Conservation (phyloP, 73 alveolate genomes). For the Halteria grandinella region DNA sequence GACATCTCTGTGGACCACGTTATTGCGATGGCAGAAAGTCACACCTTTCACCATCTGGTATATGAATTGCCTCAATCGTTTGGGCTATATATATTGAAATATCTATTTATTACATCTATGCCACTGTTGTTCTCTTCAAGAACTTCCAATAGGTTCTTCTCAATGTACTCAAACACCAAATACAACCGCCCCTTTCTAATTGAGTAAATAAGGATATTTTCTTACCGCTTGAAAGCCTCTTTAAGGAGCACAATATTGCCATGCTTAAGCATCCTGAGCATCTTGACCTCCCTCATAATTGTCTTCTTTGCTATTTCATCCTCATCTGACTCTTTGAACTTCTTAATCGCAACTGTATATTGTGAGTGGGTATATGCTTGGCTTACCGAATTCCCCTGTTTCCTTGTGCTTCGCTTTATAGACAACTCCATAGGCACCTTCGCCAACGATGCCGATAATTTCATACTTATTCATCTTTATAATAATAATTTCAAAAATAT, state of each 20-base stretch:
- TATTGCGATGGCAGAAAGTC: slow-evolving; percentile 64
- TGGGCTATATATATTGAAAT: slow-evolving; percentile 28
- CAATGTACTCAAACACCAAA: slow-evolving; percentile 96
- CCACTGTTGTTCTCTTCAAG: slow-evolving; percentile 94
- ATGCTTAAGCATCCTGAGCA: slow-evolving; percentile 85
- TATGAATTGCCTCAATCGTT: slow-evolving; percentile 52
- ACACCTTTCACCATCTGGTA: slow-evolving; percentile 71
- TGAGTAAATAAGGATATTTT: no score
- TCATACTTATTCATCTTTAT: slow-evolving; percentile 76
- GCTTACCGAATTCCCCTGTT: slow-evolving; percentile 66
- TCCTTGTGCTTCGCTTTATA: slow-evolving; percentile 82
- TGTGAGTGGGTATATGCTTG: no score
- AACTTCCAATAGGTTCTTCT: slow-evolving; percentile 92
- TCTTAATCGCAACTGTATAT: slow-evolving; percentile 89
- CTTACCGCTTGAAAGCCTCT: slow-evolving; percentile 92
- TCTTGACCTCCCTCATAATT: slow-evolving; percentile 92
- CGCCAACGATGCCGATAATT: slow-evolving; percentile 79
- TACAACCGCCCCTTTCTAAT: slow-evolving; percentile 90
- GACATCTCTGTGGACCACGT: slow-evolving; percentile 81
- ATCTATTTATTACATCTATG: slow-evolving; percentile 71
- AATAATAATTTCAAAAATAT: not conserved
- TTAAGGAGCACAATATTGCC: slow-evolving; percentile 91
- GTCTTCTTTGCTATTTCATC: slow-evolving; percentile 94
- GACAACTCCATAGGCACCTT: slow-evolving; percentile 89
- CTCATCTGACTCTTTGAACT: slow-evolving; percentile 93